Conservation (phyloP, 345 rosid species). For the Ceriops tagal region DNA sequence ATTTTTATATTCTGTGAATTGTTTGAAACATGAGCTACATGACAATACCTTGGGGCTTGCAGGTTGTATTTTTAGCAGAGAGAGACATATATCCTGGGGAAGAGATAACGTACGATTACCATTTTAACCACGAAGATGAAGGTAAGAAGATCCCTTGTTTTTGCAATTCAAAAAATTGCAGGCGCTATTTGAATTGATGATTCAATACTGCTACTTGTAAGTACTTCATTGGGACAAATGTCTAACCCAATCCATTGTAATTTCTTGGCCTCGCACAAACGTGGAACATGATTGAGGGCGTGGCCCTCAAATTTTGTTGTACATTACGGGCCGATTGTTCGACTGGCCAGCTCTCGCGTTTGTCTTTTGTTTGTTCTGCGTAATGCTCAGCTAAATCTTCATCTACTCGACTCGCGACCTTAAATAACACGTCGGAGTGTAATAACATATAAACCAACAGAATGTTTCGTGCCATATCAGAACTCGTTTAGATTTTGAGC, state of each 20-base stretch:
- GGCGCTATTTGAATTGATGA: slow-evolving; percentile 45
- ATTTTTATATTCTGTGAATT: neutral
- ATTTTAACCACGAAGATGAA: slow-evolving; percentile 56
- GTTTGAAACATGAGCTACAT: neutral
- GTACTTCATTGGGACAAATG: slow-evolving; percentile 1
- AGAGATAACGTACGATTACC: slow-evolving; percentile 58
- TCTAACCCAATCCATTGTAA: neutral
- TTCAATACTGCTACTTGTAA: slow-evolving; percentile 14
- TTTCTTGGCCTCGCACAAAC: neutral
- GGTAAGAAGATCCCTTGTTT: slow-evolving; percentile 52
- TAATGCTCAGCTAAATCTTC: no score
- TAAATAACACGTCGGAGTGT: no score
- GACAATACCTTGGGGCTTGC: slow-evolving; percentile 12
- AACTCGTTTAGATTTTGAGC: no score
- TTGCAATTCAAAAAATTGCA: slow-evolving; percentile 54
- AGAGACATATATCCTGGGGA: slow-evolving; percentile 57
- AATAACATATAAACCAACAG: no score
- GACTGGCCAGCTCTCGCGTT: neutral
- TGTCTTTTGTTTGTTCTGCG: no score
- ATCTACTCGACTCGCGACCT: no score
- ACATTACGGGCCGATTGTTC: neutral
- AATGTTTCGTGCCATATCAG: no score
- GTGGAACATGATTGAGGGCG: neutral
- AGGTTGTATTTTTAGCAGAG: slow-evolving; percentile 53
- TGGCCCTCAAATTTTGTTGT: neutral